Conservation (phyloP, 257 asterid genomes). For the Rubia yunnanensis region DNA sequence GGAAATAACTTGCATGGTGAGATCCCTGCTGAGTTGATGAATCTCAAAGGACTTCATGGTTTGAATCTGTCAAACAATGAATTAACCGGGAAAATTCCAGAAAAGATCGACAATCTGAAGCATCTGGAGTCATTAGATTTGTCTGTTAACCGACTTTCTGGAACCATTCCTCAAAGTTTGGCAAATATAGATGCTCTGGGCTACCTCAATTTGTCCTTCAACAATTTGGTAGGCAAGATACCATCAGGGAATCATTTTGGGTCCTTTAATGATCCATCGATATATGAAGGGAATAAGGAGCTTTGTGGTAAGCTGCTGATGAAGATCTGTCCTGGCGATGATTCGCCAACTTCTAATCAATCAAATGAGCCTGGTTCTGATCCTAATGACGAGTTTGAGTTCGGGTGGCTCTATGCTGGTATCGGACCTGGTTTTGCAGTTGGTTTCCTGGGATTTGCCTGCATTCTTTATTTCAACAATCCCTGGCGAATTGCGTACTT, state of each 20-base stretch:
- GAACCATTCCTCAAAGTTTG: conserved; percentile 23
- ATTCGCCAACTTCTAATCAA: not conserved
- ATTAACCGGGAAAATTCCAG: conserved; percentile 20
- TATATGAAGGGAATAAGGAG: not conserved
- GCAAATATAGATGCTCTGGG: conserved; percentile 19
- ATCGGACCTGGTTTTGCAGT: conserved; percentile 18
- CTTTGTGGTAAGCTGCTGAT: not conserved
- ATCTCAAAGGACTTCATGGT: not conserved
- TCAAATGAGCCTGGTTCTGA: not conserved
- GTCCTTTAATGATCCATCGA: not conserved
- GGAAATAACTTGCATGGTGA: conserved; percentile 5
- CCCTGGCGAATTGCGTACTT: not conserved
- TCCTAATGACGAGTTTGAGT: not conserved
- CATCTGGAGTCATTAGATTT: conserved; percentile 25
- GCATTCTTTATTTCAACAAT: not conserved
- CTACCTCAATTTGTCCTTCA: conserved; percentile 25
- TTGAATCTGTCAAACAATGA: conserved; percentile 19
- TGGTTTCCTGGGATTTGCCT: conserved; percentile 17
- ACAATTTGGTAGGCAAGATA: conserved; percentile 19
- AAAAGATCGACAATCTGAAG: conserved; percentile 16
- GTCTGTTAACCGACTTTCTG: conserved; percentile 15
- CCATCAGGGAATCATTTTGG: conserved; percentile 12
- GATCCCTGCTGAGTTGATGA: conserved; percentile 4
- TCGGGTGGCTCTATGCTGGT: not conserved
- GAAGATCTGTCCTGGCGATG: not conserved